Base-by-base conservation (phyloP, 768 basidiomycete species). In the Boletus coccyginus region DNA sequence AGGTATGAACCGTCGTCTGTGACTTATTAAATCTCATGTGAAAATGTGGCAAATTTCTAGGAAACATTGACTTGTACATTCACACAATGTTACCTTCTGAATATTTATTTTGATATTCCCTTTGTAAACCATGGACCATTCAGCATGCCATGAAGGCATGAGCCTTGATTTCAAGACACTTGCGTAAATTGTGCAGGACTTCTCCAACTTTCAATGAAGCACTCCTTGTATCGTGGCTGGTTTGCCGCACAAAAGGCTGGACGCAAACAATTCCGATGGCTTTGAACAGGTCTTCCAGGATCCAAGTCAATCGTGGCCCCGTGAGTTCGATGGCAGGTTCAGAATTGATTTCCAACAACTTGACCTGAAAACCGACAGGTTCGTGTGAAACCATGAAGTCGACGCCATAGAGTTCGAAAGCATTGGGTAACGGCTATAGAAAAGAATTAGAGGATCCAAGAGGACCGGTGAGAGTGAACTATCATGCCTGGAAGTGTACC, bases 261-360 rank as follows among this genome's bases (percentile, higher is more conserved):
- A 96, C 79, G 61, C 86, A 88, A 27, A 84, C 78, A 58, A 80
- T 74, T 1, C 83, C 84, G 17, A 92, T 88, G 1, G 83, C 79
- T 35, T 74, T 74, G 74, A 97, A 96, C 51, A 97, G 75, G 60
- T 90, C 88, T 62, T 88, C 83, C 51, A 97, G 73, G 44, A 94
- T 84, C 82, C 89, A 89, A 17, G 83, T 81, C 36, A 98, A 73
- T 31, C 93, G 80, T 36, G 86, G 81, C 1, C 95, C 97, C 0
- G 95, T 95, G 52, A 96, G 81, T 65, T 94, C 92, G 56, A 98
- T 96, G 43, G 97, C 97, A 2, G 97, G 96, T 60, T 95, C 94
- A 7, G 96, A 86, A 67, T 99, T 99, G 65, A 96, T 79, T 71
- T 98, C 97, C 32, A 98, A 78, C 2, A 98, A 75, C 53, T 87